A percentile compares a stretch with the other conserved stretches of the same genome.
These are phyloP conservation scores for Endotrypanum monterogeii DNA, from an alignment of 208 protist genomes.

Conservation along the genomic window DNA sequence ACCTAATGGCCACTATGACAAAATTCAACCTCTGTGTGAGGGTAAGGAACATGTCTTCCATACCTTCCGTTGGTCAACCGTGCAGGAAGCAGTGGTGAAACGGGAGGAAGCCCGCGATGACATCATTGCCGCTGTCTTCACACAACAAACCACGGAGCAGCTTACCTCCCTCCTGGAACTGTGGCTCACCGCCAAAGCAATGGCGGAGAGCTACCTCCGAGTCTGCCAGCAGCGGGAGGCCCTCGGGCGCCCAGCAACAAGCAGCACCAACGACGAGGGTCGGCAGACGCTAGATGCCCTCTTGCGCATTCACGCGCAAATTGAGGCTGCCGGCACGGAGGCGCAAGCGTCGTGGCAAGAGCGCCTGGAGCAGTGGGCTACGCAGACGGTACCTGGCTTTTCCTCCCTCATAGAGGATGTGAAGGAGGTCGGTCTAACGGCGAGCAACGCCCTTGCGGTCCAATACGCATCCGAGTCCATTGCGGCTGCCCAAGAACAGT, in stretches of 20 bases:
- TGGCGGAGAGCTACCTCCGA: slow-evolving; percentile 66
- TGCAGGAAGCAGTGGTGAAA: slow-evolving; percentile 43
- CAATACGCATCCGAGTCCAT: slow-evolving; percentile 49
- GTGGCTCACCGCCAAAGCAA: slow-evolving; percentile 58
- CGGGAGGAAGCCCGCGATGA: slow-evolving; percentile 45
- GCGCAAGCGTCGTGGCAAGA: slow-evolving; percentile 43
- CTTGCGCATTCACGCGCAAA: slow-evolving; percentile 50
- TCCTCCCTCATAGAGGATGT: slow-evolving; percentile 45
- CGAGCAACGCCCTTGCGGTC: slow-evolving; percentile 63
- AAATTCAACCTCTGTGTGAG: not conserved
- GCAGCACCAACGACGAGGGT: slow-evolving; percentile 19
- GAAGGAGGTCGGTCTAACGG: slow-evolving; percentile 61
- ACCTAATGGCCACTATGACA: not conserved
- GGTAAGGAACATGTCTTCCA: slow-evolving; percentile 20
- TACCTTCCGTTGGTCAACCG: slow-evolving; percentile 44
- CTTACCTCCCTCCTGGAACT: slow-evolving; percentile 53
- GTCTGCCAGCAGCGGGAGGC: slow-evolving; percentile 28
- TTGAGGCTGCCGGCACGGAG: slow-evolving; percentile 35
- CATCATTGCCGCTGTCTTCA: slow-evolving; percentile 61
- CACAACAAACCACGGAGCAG: slow-evolving; percentile 34
- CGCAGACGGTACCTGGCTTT: slow-evolving; percentile 18
- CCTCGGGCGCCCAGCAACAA: slow-evolving; percentile 9
- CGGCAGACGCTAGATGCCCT: slow-evolving; percentile 61
- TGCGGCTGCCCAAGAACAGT: slow-evolving; percentile 36
- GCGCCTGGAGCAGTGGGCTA: slow-evolving; percentile 35